These are phyloP conservation scores for Combretum micranthum DNA, from an alignment of 345 rosid species.

Conservation along the genomic window DNA sequence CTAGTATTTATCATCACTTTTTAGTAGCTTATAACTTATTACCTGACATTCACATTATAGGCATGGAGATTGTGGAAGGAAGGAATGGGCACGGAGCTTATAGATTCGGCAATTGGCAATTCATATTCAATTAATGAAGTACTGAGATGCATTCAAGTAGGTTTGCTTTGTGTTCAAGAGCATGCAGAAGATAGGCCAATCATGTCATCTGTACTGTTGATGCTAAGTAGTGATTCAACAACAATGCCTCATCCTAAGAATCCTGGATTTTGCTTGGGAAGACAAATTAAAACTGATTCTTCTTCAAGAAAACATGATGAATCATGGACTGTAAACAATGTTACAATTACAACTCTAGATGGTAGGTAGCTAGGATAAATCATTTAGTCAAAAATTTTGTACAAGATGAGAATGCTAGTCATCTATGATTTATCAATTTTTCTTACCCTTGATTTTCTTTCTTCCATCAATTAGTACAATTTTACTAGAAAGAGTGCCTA, in stretches of 20 bases:
- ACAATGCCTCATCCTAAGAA: slow-evolving; percentile 52
- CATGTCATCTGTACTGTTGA: slow-evolving; percentile 55
- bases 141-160: slow-evolving; percentile 68
- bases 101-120: slow-evolving; percentile 31
- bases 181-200: slow-evolving; percentile 62
- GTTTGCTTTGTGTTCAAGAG: slow-evolving; percentile 77
- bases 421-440: background rate
- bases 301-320: slow-evolving; percentile 47
- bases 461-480: no score
- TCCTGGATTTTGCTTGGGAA: slow-evolving; percentile 62
- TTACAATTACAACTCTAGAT: slow-evolving; percentile 61
- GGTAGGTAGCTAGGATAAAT: slow-evolving; percentile 31
- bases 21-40: background rate
- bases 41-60: slow-evolving; percentile 15
- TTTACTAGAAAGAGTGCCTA: no score
- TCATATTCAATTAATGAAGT: slow-evolving; percentile 39
- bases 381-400: slow-evolving; percentile 4
- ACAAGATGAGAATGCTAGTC: slow-evolving; percentile 2
- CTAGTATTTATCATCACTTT: background rate
- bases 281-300: slow-evolving; percentile 46
- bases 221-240: slow-evolving; percentile 61
- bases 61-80: slow-evolving; percentile 66
- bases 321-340: slow-evolving; percentile 64
- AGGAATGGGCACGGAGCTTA: slow-evolving; percentile 38
- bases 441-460: no score